Evolutionary conservation across 345 rosid species (phyloP), one percentile per base, ranked within the genome.

Genomic region (Geranium rotundifolium): DNA sequence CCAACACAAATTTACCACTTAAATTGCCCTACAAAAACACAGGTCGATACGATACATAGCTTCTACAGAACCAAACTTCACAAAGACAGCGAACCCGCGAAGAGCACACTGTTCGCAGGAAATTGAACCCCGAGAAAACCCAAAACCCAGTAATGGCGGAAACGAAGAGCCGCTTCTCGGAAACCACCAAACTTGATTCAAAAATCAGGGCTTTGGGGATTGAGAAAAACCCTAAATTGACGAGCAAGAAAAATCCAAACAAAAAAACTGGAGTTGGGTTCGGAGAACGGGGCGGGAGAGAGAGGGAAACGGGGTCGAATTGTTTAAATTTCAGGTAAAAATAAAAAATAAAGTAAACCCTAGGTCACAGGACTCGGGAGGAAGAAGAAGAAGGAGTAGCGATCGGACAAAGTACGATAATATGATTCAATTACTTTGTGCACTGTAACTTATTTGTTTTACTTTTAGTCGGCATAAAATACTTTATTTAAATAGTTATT

Each of bases 21-120:
- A 56, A 61, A 19, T 0, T 61, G 69, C 61, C 86, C 76, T 91
- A 79, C 56, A 69, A 67, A 85, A 80, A 31, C 76, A 77, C 79
- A 59, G 76, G 79, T 5, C 71, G 67, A 61, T n/a, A n/a, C n/a
- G n/a, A n/a, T 61, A 9, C 52, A 9, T 46, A 3, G 16, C 52
- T 46, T 46, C 12, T 37, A 37, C 12, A 1, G 12, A 37, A 37
- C 7, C 46, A 37, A 37, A 37, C 46, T 37, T 6, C 7, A 5
- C 46, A 37, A 37, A 5, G 0, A 37, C 7, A 37, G 12, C 13
- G 15, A 46, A 46, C 14, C 52, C 52, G 52, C 8, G 52, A 46
- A 46, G 16, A 12, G 52, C 3, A 46, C 6, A 34, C 10, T 34
- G 41, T 34, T 46, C 16, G 13, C 3, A 7, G 12, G 16, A 46